A percentile compares a stretch with the other conserved stretches of the same genome.
These are phyloP conservation scores for Aquanectria penicillioides DNA, from an alignment of 2,329 filamentous ascomycete species.

Conservation along the genomic window DNA sequence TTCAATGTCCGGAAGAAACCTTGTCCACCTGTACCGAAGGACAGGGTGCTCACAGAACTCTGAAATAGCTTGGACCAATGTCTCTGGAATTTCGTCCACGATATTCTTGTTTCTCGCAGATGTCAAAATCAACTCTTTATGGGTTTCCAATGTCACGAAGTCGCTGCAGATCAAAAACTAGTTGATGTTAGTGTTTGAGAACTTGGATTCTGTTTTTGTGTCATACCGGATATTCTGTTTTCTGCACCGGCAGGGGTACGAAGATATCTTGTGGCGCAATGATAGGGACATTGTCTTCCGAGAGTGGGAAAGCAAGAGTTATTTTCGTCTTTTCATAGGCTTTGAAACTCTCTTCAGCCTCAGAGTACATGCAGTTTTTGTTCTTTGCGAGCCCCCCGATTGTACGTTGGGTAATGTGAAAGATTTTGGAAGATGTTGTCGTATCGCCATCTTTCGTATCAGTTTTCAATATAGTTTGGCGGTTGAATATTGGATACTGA, in stretches of 20 bases:
- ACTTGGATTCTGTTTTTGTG: no score
- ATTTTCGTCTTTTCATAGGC: constrained; percentile 16
- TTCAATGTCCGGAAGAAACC: constrained; percentile 35
- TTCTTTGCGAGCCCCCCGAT: constrained; percentile 6
- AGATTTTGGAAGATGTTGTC: background rate
- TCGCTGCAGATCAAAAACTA: constrained; percentile 34
- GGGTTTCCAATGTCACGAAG: constrained; percentile 27
- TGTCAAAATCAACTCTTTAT: constrained; percentile 25
- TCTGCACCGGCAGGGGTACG: constrained; percentile 22
- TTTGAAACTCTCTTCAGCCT: background rate
- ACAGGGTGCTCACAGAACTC: constrained; percentile 29
- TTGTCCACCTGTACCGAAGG: constrained; percentile 25
- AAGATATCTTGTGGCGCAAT: constrained; percentile 23
- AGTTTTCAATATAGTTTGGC: constrained; percentile 14
- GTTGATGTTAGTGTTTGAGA: no score
- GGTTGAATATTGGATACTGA: no score
- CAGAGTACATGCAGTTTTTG: constrained; percentile 22
- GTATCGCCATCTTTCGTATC: background rate
- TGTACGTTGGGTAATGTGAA: constrained; percentile 22
- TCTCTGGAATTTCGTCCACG: background rate
- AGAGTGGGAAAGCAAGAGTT: constrained; percentile 32
- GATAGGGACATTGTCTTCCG: background rate
- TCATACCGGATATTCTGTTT: constrained; percentile 19
- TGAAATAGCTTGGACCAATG: constrained; percentile 8
- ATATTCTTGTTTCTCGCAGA: constrained; percentile 19